phyloP scores from a whole-genome alignment of 371 early-diverging fungal genomes.

The Apophysomyces sp. region DNA sequence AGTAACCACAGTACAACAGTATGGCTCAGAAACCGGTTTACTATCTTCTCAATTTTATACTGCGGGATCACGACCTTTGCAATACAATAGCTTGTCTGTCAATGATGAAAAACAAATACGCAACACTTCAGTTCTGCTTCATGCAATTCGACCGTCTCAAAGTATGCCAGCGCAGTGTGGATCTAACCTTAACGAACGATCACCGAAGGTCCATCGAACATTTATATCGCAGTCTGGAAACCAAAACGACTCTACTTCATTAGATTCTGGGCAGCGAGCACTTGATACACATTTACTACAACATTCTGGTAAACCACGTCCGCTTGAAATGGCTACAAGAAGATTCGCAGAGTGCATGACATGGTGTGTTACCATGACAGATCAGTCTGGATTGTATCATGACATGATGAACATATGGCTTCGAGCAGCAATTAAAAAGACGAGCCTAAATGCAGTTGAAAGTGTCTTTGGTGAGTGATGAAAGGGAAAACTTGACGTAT shows the following conservation, averaged over 20 bases:
- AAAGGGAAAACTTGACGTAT: not conserved
- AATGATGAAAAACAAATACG: not conserved
- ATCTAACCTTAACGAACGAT: not conserved
- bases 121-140: not conserved
- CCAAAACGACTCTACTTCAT: not conserved
- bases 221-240: not conserved
- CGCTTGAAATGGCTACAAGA: constrained; percentile 49
- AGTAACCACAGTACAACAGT: constrained; percentile 44
- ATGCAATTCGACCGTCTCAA: not conserved
- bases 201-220: not conserved
- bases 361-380: constrained; percentile 36
- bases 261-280: not conserved
- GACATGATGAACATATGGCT: constrained; percentile 61
- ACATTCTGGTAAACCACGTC: constrained; percentile 48
- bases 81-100: constrained; percentile 13
- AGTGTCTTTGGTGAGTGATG: constrained; percentile 48
- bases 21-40: not conserved
- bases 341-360: constrained; percentile 56
- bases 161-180: not conserved
- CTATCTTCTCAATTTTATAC: not conserved
- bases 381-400: constrained; percentile 33
- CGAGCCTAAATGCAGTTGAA: constrained; percentile 48
- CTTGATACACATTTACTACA: not conserved
- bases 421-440: constrained; percentile 47
- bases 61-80: constrained; percentile 6